Base-by-base conservation (phyloP, 2,329 filamentous ascomycete genomes). In the Aspergillus thermomutatus region DNA sequence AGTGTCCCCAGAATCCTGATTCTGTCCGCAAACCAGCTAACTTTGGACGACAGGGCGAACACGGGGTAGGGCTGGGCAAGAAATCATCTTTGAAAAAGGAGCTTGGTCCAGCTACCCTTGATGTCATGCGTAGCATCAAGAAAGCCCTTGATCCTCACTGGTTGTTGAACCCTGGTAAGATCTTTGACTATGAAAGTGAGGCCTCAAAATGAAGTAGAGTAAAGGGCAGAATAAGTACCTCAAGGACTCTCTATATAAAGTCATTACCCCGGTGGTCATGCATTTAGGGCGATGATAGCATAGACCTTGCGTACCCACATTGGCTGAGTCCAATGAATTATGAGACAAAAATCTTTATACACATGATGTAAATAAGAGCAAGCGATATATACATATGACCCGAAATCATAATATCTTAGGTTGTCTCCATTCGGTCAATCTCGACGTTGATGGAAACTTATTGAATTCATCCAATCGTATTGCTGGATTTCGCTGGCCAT, bases 151-250 rank as follows among this genome's bases (percentile, higher is more conserved):
- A 96, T 77, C 92, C 92, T 1, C 75, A 87, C 50, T 95, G 92
- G 90, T 84, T 96, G 55, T 84, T 96, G 84, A 96, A 96, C 64
- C 92, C 92, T 0, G 91, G 91, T 1, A 96, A 96, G 78, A 93
- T 96, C 61, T 92, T 96, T 74, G 89, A 95, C 63, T 77, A 84
- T 41, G 57, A 70, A 52, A 57, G 61, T 45, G 51, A 66, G 51
- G 50, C 54, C 51, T 62, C 43, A 56, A 26, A 5, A 40, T 23
- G 17, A 27, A n/a, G 23, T 10, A n/a, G 21, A 25, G 43, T 11
- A 26, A 17, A 11, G 3, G 43, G 2, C 25, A 37, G 7, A 37
- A 17, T 17, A 7, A 17, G 6, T 37, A 37, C 28, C 28, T 31
- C 28, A 31, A 31, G 27, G 11, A 9, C 8, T 31, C 28, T 31